Conservation (phyloP, 352 stramenopile genomes). For the Phytophthora capsici region DNA sequence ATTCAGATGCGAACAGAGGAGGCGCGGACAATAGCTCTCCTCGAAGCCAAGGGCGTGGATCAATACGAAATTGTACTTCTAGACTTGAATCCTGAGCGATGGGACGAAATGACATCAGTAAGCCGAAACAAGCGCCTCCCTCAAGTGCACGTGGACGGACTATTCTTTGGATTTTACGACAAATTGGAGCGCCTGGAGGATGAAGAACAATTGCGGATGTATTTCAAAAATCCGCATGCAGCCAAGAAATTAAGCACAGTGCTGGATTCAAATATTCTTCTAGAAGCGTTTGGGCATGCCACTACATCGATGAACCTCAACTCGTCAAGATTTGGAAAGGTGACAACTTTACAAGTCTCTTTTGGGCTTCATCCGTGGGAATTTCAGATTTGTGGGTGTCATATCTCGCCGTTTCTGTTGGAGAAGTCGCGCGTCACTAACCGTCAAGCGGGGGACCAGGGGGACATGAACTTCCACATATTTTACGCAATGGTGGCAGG, state of each 20-base stretch:
- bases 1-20: slow-evolving; percentile 86
- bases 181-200: slow-evolving; percentile 79
- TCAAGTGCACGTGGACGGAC: slow-evolving; percentile 71
- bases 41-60: slow-evolving; percentile 73
- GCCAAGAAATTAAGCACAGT: slow-evolving; percentile 66
- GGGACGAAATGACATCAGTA: slow-evolving; percentile 68
- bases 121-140: slow-evolving; percentile 78
- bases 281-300: slow-evolving; percentile 79
- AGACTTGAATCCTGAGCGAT: slow-evolving; percentile 67
- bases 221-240: slow-evolving; percentile 73
- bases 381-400: slow-evolving; percentile 65
- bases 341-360: slow-evolving; percentile 55
- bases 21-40: slow-evolving; percentile 67
- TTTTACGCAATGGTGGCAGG: slow-evolving; percentile 74
- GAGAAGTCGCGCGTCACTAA: slow-evolving; percentile 70
- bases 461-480: slow-evolving; percentile 74
- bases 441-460: not conserved
- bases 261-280: slow-evolving; percentile 73
- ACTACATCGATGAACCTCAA: slow-evolving; percentile 74
- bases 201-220: slow-evolving; percentile 82
- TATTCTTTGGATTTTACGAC: slow-evolving; percentile 86
- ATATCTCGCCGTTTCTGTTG: slow-evolving; percentile 67
- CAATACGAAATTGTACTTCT: slow-evolving; percentile 76
- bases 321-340: slow-evolving; percentile 79
- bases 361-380: slow-evolving; percentile 53